Evolutionary conservation across 176 grass and related monocot genomes (phyloP), one percentile per base, ranked within the genome.

Genomic region (Rhynchospora tenuis): DNA sequence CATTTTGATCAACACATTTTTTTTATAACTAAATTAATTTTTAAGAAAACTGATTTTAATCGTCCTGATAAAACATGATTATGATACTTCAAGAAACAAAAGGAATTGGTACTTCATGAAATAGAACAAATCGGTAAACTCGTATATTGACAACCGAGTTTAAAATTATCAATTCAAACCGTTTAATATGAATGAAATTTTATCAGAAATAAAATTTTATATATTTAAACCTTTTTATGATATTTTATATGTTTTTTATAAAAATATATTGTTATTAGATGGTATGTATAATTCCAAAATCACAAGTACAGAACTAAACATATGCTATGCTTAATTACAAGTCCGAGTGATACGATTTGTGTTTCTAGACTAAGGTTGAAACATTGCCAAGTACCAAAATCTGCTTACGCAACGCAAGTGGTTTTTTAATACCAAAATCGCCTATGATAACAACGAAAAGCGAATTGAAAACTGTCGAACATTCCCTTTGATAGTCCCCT

Each of bases 401-500:
- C 45, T 20, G 20, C 70, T 50, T 73, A 76, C 47, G 16, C 7
- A 23, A 52, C 24, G 47, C 14, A 22, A 60, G 24, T 80, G 56
- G 44, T 80, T 62, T 46, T 20, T n/a, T 80, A 80, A 81, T 61
- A 46, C 62, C 17, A 81, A 63, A 63, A 62, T 61, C 54, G 12
- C n/a, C 44, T 82, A 0, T 51, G 80, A 67, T 67, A 23, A 52
- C 27, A 46, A 66, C 80, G 33, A 67, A 50, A 64, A 82, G 6
- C 60, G 1, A 82, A 82, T 82, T 64, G 59, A 82, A 66, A 82
- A 82, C 27, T 67, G 11, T 50, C 60, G 59, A 82, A 68, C 14
- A 59, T 61, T 61, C 52, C 47, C 47, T 23, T 59, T 74, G 20
- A 62, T 12, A 47, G 28, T 62, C 70, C 56, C 23, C n/a, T 77